Evolutionary conservation across 2,329 filamentous ascomycete species (phyloP).

Genomic region (Aspergillus sp.): DNA sequence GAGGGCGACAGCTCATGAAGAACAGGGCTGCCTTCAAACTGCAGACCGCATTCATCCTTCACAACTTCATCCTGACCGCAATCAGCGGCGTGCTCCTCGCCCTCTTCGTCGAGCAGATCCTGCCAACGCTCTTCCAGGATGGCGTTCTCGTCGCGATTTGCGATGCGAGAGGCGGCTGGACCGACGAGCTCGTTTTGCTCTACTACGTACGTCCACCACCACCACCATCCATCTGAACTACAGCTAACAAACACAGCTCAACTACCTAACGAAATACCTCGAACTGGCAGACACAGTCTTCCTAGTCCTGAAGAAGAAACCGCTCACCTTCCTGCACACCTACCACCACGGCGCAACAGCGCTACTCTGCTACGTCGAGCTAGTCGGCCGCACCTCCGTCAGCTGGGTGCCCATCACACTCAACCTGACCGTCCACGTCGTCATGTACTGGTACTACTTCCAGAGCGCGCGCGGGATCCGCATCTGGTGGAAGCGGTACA

Average conservation of each 20-base stretch:
- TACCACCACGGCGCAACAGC: conserved; percentile 98
- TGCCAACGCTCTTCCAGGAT: conserved; percentile 75
- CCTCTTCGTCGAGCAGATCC: conserved; percentile 87
- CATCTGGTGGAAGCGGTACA: conserved; percentile 99
- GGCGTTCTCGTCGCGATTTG: conserved; percentile 92
- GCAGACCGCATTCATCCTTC: conserved; percentile 85
- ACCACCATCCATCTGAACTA: neutral
- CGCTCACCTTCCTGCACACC: conserved; percentile 96
- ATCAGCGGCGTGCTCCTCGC: conserved; percentile 78
- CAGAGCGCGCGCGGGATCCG: conserved; percentile 92
- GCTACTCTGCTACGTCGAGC: conserved; percentile 95
- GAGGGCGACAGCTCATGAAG: conserved; percentile 89
- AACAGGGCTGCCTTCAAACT: conserved; percentile 81
- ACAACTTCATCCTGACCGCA: conserved; percentile 90
- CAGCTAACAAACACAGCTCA: conserved; percentile 63
- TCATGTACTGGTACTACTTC: conserved; percentile 99
- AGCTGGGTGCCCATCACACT: conserved; percentile 93
- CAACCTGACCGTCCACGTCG: conserved; percentile 91
- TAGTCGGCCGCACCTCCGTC: conserved; percentile 87
- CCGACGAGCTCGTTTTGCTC: conserved; percentile 83
- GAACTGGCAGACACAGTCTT: conserved; percentile 95
- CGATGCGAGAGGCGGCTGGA: conserved; percentile 76
- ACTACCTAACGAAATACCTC: conserved; percentile 97
- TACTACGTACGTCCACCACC: conserved; percentile 76
- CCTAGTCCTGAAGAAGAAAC: conserved; percentile 99